A percentile compares a stretch with the other conserved stretches of the same genome.
Evolutionary conservation across 768 basidiomycete species (phyloP).

Genomic region (Hygrocybe punicea): DNA sequence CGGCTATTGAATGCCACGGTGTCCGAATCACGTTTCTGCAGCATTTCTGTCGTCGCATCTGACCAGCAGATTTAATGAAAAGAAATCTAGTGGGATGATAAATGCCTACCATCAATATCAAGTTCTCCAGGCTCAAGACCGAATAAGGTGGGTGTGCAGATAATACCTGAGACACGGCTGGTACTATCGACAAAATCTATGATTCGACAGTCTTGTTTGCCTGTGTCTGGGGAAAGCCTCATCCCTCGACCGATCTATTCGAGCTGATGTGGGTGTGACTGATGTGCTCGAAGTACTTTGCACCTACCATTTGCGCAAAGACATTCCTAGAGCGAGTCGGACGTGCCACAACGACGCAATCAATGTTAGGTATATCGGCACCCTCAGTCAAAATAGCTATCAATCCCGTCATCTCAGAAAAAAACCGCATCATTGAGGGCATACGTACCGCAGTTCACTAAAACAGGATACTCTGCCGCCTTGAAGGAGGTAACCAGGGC

Average conservation of each 20-base stretch:
- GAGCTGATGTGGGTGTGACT: background rate
- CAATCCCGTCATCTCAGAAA: background rate
- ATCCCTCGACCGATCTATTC: slow-evolving; percentile 91
- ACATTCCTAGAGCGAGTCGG: slow-evolving; percentile 88
- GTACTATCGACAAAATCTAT: slow-evolving; percentile 88
- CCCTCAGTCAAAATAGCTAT: slow-evolving; percentile 89
- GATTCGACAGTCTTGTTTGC: slow-evolving; percentile 80
- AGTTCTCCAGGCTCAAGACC: slow-evolving; percentile 75
- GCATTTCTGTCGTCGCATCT: slow-evolving; percentile 53
- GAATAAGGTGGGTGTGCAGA: slow-evolving; percentile 79
- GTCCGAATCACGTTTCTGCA: slow-evolving; percentile 39
- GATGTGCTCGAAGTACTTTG: background rate
- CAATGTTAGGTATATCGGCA: slow-evolving; percentile 91
- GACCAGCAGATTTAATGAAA: slow-evolving; percentile 4
- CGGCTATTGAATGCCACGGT: slow-evolving; percentile 21
- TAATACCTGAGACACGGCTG: slow-evolving; percentile 61
- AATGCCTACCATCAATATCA: slow-evolving; percentile 52
- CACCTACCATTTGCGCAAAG: slow-evolving; percentile 84
- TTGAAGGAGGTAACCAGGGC: slow-evolving; percentile 65
- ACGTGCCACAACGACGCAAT: slow-evolving; percentile 83
- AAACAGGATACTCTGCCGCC: slow-evolving; percentile 71
- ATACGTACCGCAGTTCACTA: slow-evolving; percentile 79
- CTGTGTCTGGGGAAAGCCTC: slow-evolving; percentile 75
- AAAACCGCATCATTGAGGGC: background rate
- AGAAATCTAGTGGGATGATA: background rate